Evolutionary conservation across 116 monocot species (phyloP).

Genomic region (Cymodocea nodosa): DNA sequence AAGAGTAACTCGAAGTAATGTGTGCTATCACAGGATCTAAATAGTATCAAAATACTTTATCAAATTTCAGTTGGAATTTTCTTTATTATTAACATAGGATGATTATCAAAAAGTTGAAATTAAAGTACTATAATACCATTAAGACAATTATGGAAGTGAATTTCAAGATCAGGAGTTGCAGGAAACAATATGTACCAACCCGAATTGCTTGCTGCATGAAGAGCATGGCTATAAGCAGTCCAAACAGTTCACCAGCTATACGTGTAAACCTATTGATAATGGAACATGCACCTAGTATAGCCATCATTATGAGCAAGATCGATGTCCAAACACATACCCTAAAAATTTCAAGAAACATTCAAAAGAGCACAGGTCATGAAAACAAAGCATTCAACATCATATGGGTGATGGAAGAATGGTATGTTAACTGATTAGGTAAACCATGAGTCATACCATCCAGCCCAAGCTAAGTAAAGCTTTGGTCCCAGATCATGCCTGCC

Average conservation of each 20-base stretch:
- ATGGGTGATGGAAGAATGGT: neutral
- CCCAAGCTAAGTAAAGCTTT: conserved; percentile 57
- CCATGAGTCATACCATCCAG: conserved; percentile 40
- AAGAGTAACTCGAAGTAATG: no score
- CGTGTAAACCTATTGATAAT: conserved; percentile 78
- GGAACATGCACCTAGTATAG: conserved; percentile 67
- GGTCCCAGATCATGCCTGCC: conserved; percentile 46
- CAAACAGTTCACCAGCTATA: conserved; percentile 69
- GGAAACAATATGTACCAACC: conserved; percentile 12
- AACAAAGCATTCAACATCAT: neutral
- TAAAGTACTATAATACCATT: no score
- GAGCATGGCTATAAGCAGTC: conserved; percentile 72
- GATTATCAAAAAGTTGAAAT: no score
- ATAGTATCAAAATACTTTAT: no score
- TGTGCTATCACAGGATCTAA: no score
- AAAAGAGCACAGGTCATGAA: neutral
- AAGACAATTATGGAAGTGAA: no score
- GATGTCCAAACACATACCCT: conserved; percentile 90
- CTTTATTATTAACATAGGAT: no score
- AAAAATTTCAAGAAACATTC: conserved; percentile 4
- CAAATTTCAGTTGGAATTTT: no score
- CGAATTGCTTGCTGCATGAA: conserved; percentile 83
- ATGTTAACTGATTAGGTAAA: neutral
- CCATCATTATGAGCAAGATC: conserved; percentile 47
- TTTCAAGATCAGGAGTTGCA: neutral